Percentiles rank a stretch among this genome's conserved stretches.
phyloP scores from a whole-genome alignment of 2,329 filamentous ascomycete species.

The Pseudogymnoascus sp. region DNA sequence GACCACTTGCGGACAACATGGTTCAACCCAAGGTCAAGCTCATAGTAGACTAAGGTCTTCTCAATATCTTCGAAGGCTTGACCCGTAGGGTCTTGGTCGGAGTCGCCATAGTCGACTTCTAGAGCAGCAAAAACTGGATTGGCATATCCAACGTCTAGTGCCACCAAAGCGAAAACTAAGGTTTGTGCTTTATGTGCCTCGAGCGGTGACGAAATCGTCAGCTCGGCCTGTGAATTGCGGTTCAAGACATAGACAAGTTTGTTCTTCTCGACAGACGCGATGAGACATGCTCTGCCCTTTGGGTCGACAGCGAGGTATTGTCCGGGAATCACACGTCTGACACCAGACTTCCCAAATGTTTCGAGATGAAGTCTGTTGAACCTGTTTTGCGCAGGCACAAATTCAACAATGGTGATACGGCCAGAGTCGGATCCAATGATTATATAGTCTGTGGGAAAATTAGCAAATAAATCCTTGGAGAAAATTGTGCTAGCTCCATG shows the following conservation, averaged over 20 bases:
- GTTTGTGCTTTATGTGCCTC: constrained; percentile 93
- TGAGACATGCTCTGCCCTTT: constrained; percentile 88
- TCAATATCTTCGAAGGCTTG: constrained; percentile 74
- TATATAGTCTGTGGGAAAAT: constrained; percentile 67
- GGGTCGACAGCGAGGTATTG: constrained; percentile 95
- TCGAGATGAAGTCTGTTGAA: constrained; percentile 90
- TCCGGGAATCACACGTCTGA: constrained; percentile 86
- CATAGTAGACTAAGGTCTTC: constrained; percentile 92
- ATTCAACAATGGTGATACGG: constrained; percentile 89
- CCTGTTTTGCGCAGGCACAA: constrained; percentile 74
- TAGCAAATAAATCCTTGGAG: constrained; percentile 9
- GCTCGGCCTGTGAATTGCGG: constrained; percentile 84
- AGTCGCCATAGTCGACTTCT: constrained; percentile 87
- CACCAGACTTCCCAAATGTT: constrained; percentile 95
- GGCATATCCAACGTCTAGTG: constrained; percentile 90
- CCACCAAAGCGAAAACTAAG: constrained; percentile 78
- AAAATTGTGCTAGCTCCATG: constrained; percentile 4
- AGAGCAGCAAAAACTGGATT: constrained; percentile 94
- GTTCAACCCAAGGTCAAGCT: constrained; percentile 91
- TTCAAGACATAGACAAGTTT: constrained; percentile 99
- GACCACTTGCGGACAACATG: constrained; percentile 97
- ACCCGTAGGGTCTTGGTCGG: constrained; percentile 84
- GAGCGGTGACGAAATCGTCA: constrained; percentile 93
- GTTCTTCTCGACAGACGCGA: constrained; percentile 95
- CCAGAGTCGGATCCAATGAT: constrained; percentile 94